Evolutionary conservation across 805 yeast species (phyloP).

Genomic region (Ogataea haglerorum): DNA sequence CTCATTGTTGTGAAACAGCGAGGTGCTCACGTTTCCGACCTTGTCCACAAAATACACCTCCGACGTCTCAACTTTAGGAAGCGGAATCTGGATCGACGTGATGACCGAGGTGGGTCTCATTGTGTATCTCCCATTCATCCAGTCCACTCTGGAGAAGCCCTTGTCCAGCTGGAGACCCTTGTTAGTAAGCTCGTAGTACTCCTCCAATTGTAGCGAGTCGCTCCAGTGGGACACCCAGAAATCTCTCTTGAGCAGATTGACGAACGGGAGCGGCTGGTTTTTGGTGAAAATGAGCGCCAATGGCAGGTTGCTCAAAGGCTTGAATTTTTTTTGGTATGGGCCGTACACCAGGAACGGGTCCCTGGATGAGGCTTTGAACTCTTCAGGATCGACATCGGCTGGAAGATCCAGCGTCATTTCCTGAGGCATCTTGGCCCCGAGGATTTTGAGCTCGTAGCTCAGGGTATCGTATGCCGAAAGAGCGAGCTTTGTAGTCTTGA

Average conservation of each 20-base stretch:
- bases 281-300: constrained; percentile 60
- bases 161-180: constrained; percentile 63
- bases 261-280: constrained; percentile 61
- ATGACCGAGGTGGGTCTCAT: constrained; percentile 56
- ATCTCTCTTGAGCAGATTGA: constrained; percentile 61
- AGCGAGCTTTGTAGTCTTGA: constrained; percentile 50
- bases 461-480: constrained; percentile 59
- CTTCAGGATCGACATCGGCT: constrained; percentile 31
- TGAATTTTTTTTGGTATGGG: constrained; percentile 41
- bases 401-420: constrained; percentile 16
- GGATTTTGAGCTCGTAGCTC: constrained; percentile 14
- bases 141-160: constrained; percentile 81
- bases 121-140: constrained; percentile 56
- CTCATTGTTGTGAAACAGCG: constrained; percentile 40
- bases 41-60: constrained; percentile 81
- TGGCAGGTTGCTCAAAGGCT: constrained; percentile 46
- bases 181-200: constrained; percentile 77
- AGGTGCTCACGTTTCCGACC: constrained; percentile 91
- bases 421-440: constrained; percentile 16
- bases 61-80: constrained; percentile 43
- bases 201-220: constrained; percentile 69
- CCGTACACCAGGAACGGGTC: constrained; percentile 50
- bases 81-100: constrained; percentile 54
- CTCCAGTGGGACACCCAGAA: constrained; percentile 91
- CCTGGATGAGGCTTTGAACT: constrained; percentile 26